Evolutionary conservation across 1,284 basidiomycete genomes (phyloP).

Genomic region (Agaricales sp.): DNA sequence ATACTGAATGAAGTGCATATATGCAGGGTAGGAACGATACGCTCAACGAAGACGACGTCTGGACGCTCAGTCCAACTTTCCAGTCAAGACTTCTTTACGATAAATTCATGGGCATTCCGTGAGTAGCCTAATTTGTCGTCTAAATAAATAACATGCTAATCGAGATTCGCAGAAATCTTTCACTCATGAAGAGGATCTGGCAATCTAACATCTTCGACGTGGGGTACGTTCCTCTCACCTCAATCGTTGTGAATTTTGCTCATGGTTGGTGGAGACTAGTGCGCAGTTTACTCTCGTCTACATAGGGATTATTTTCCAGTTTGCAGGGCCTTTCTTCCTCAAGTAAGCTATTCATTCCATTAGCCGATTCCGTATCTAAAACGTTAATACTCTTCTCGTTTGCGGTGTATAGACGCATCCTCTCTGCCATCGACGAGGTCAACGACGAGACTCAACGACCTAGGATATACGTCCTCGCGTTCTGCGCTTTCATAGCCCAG

Average conservation of each 20-base stretch:
- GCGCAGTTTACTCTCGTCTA: not conserved
- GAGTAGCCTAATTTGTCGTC: constrained; percentile 11
- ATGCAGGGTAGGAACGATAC: constrained; percentile 34
- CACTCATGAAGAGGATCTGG: not conserved
- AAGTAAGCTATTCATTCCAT: constrained; percentile 29
- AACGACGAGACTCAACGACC: constrained; percentile 36
- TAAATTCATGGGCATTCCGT: constrained; percentile 27
- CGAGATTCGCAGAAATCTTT: not conserved
- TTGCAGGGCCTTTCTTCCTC: constrained; percentile 58
- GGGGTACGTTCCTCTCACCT: not conserved
- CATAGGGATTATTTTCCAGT: constrained; percentile 48
- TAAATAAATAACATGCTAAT: too few relatives aligned
- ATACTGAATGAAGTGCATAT: not conserved
- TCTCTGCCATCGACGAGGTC: not conserved
- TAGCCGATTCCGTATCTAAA: too few relatives aligned
- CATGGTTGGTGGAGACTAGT: not conserved
- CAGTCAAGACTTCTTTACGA: constrained; percentile 42
- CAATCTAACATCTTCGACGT: not conserved
- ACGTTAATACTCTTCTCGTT: too few relatives aligned
- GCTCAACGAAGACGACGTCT: constrained; percentile 49
- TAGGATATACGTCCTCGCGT: constrained; percentile 62
- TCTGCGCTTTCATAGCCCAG: constrained; percentile 52
- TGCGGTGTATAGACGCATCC: constrained; percentile 2
- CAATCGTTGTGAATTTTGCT: not conserved
- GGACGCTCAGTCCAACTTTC: constrained; percentile 42